Evolutionary conservation across 176 grass and related monocot genomes (phyloP).

Genomic region (Carex littledalei): DNA sequence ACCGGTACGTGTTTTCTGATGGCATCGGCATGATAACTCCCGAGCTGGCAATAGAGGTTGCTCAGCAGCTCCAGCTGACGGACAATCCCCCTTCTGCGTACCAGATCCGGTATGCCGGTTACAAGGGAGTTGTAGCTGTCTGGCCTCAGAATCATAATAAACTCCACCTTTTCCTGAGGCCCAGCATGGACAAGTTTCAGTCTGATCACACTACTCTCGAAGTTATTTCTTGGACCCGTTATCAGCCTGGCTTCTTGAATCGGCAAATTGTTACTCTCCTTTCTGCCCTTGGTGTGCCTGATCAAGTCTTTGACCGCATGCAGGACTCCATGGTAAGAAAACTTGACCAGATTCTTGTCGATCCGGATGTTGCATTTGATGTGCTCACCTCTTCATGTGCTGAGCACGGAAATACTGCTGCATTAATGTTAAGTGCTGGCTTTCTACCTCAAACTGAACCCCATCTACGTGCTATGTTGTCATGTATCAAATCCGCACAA

Average conservation of each 20-base stretch:
- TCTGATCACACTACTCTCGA: constrained; percentile 65
- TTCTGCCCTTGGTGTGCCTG: constrained; percentile 56
- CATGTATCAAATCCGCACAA: constrained; percentile 70
- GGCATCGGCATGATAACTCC: constrained; percentile 74
- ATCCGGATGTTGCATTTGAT: constrained; percentile 63
- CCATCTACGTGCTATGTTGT: constrained; percentile 67
- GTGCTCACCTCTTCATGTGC: constrained; percentile 66
- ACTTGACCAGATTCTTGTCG: constrained; percentile 52
- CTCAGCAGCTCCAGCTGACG: constrained; percentile 41
- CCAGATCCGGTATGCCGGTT: constrained; percentile 85
- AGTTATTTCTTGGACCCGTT: constrained; percentile 76
- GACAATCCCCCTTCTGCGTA: constrained; percentile 76
- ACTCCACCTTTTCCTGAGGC: constrained; percentile 49
- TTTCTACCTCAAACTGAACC: constrained; percentile 69
- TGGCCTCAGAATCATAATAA: constrained; percentile 35
- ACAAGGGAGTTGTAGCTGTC: constrained; percentile 74
- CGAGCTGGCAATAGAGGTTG: constrained; percentile 69
- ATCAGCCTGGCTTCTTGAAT: constrained; percentile 82
- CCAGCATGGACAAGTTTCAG: constrained; percentile 80
- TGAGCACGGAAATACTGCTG: constrained; percentile 61
- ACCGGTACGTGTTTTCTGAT: constrained; percentile 70
- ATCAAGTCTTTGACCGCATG: constrained; percentile 54
- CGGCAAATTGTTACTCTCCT: constrained; percentile 80
- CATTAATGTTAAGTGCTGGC: constrained; percentile 76
- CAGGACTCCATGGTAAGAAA: constrained; percentile 63